A percentile compares a stretch with the other conserved stretches of the same genome.
phyloP scores from a whole-genome alignment of 2,329 filamentous ascomycete species.

The Botryotinia globosa region DNA sequence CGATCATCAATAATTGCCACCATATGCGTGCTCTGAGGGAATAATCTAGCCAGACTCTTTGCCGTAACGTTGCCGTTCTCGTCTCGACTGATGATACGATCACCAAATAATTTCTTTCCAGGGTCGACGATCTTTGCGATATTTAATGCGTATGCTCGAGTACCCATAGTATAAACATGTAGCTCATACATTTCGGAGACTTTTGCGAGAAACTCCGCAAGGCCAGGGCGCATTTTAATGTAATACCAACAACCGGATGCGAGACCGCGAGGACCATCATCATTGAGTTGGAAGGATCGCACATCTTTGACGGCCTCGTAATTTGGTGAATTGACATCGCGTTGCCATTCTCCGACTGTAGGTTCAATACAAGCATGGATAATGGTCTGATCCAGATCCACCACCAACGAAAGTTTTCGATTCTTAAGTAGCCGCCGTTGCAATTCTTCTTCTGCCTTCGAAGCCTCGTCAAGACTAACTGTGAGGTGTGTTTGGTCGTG shows the following conservation, averaged over 20 bases:
- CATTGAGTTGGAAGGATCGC: slow-evolving; percentile 79
- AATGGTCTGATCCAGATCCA: slow-evolving; percentile 96
- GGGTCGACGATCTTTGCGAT: slow-evolving; percentile 94
- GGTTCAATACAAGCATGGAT: slow-evolving; percentile 98
- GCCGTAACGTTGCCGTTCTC: slow-evolving; percentile 91
- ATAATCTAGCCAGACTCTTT: slow-evolving; percentile 86
- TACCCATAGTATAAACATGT: slow-evolving; percentile 99
- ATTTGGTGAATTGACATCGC: slow-evolving; percentile 84
- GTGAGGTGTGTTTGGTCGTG: slow-evolving; percentile 87
- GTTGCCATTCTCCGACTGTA: slow-evolving; percentile 93
- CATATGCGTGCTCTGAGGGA: slow-evolving; percentile 98
- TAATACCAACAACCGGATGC: slow-evolving; percentile 87
- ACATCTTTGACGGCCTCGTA: slow-evolving; percentile 89
- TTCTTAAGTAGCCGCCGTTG: slow-evolving; percentile 78
- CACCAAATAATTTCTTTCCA: slow-evolving; percentile 82
- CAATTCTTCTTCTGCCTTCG: slow-evolving; percentile 77
- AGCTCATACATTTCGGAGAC: slow-evolving; percentile 84
- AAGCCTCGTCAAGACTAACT: slow-evolving; percentile 79
- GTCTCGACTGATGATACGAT: slow-evolving; percentile 92
- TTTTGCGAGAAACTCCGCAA: slow-evolving; percentile 74
- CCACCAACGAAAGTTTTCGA: slow-evolving; percentile 86
- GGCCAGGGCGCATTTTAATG: slow-evolving; percentile 90
- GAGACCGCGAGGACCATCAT: slow-evolving; percentile 72
- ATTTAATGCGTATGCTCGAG: slow-evolving; percentile 87
- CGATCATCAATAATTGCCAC: slow-evolving; percentile 98